Evolutionary conservation across 257 asterid species (phyloP).

Genomic region (Solanum rostratum): DNA sequence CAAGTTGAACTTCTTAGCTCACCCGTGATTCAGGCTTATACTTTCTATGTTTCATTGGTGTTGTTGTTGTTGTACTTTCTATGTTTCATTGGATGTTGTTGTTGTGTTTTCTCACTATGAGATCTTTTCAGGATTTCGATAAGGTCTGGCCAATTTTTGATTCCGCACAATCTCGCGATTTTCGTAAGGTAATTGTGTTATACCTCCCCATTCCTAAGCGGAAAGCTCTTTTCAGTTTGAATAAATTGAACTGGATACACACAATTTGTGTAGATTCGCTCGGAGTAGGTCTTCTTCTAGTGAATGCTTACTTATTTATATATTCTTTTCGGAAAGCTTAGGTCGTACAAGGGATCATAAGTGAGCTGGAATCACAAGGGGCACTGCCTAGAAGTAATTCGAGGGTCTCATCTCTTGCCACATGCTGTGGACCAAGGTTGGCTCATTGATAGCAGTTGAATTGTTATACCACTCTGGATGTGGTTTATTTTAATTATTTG

Average conservation of each 20-base stretch:
- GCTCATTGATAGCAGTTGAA: conserved; percentile 6
- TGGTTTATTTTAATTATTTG: not conserved
- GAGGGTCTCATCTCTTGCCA: conserved; percentile 97
- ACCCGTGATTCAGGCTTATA: not conserved
- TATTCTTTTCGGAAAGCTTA: conserved; percentile 12
- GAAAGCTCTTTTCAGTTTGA: not conserved
- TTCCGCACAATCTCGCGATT: conserved; percentile 98
- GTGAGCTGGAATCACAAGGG: conserved; percentile 98
- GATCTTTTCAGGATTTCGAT: conserved; percentile 73
- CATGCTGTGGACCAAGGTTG: conserved; percentile 99
- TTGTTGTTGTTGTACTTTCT: not conserved
- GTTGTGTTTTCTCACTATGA: conserved; percentile 5
- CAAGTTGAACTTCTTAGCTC: not conserved
- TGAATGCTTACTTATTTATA: not conserved
- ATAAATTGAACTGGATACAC: not conserved
- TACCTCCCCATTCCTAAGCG: not conserved
- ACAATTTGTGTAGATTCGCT: not conserved
- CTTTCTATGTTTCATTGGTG: not conserved
- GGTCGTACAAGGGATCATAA: conserved; percentile 98
- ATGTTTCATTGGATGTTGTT: not conserved
- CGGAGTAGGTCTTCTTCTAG: not conserved
- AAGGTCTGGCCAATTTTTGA: conserved; percentile 99
- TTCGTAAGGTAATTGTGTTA: conserved; percentile 58
- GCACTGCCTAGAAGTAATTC: conserved; percentile 99
- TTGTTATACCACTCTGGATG: not conserved